Percentiles rank a stretch among this genome's conserved stretches.
Evolutionary conservation across 768 basidiomycete genomes (phyloP).

Genomic region (Cantharellus anzutake): DNA sequence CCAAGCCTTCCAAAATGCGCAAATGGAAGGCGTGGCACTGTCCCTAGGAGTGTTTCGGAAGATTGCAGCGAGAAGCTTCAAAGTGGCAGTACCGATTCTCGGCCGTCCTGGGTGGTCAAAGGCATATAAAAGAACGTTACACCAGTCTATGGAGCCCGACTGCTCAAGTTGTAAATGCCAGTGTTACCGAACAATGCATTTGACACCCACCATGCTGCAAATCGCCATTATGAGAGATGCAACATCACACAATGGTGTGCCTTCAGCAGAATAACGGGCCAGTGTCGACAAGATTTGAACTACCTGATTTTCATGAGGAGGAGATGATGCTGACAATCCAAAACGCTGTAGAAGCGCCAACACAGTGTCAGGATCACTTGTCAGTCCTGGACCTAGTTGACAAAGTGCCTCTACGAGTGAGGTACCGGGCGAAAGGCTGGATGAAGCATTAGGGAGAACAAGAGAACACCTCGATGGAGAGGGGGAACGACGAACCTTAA

Average conservation of each 20-base stretch:
- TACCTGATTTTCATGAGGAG: conserved; percentile 51
- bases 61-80: conserved; percentile 78
- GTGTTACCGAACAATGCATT: neutral
- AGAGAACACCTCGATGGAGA: neutral
- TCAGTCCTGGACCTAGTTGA: conserved; percentile 64
- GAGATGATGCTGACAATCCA: conserved; percentile 49
- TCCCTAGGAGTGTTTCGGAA: conserved; percentile 67
- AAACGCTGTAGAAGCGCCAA: conserved; percentile 54
- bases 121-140: conserved; percentile 49
- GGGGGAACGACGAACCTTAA: conserved; percentile 33
- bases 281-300: conserved; percentile 52
- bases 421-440: conserved; percentile 44
- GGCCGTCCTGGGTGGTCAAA: conserved; percentile 75
- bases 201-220: conserved; percentile 44
- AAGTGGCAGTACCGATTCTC: conserved; percentile 72
- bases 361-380: conserved; percentile 50
- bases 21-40: conserved; percentile 56
- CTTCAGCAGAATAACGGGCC: conserved; percentile 52
- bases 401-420: conserved; percentile 57
- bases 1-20: conserved; percentile 78
- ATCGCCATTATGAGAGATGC: conserved; percentile 54
- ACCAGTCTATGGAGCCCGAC: conserved; percentile 58
- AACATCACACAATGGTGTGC: conserved; percentile 52
- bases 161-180: conserved; percentile 15
- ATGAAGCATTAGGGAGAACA: conserved; percentile 7